Evolutionary conservation across 2,329 filamentous ascomycete genomes (phyloP).

Genomic region (Cladosporium halotolerans): DNA sequence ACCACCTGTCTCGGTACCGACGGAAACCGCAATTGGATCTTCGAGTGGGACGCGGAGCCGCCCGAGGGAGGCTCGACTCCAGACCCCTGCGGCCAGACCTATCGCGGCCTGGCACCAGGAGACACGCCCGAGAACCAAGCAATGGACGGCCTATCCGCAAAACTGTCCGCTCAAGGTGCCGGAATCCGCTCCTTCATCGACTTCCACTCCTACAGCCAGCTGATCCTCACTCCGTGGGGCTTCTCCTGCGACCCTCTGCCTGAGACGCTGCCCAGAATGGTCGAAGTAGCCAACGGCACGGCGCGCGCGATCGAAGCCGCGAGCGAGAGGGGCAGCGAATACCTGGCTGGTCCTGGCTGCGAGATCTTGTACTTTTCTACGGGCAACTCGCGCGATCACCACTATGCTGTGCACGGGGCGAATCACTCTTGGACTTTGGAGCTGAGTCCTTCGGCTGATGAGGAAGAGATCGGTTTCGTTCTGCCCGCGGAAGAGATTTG

Average conservation of each 20-base stretch:
- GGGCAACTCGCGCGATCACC: constrained; percentile 42
- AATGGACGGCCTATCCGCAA: constrained; percentile 42
- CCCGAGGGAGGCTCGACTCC: constrained; percentile 41
- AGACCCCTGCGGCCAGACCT: constrained; percentile 48
- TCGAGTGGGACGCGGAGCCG: constrained; percentile 42
- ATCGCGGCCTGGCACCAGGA: constrained; percentile 31
- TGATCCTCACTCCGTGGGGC: constrained; percentile 54
- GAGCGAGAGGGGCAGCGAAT: constrained; percentile 37
- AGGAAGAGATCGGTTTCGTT: constrained; percentile 44
- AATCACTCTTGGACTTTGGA: constrained; percentile 45
- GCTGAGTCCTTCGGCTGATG: constrained; percentile 37
- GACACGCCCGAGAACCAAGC: constrained; percentile 49
- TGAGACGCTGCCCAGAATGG: constrained; percentile 42
- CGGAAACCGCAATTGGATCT: constrained; percentile 54
- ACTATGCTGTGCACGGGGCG: constrained; percentile 36
- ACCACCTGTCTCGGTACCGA: constrained; percentile 44
- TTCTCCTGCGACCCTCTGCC: constrained; percentile 48
- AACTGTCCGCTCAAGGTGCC: constrained; percentile 38
- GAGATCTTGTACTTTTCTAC: constrained; percentile 55
- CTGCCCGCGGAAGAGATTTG: constrained; percentile 45
- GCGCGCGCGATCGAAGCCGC: constrained; percentile 51
- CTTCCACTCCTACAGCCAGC: constrained; percentile 58
- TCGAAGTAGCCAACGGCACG: constrained; percentile 46
- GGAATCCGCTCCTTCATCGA: constrained; percentile 59
- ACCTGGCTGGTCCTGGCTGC: constrained; percentile 47